A percentile compares a stretch with the other conserved stretches of the same genome.
Evolutionary conservation across 2,329 filamentous ascomycete species (phyloP).

Genomic region (Tolypocladium album): DNA sequence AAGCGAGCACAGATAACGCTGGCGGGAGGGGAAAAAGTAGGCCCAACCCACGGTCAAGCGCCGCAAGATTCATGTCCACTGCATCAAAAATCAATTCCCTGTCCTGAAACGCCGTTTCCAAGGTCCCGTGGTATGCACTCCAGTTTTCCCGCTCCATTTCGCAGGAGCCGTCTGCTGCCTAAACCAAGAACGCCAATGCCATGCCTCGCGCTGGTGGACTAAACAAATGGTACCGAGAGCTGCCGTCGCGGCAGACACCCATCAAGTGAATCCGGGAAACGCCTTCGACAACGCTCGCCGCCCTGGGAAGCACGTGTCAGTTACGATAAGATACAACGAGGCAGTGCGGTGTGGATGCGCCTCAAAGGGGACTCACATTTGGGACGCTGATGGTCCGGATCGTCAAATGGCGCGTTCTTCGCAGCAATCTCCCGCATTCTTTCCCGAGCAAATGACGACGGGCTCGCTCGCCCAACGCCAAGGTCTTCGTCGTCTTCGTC

Average conservation of each 20-base stretch:
- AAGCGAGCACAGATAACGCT: background rate
- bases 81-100: background rate
- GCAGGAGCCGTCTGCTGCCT: background rate
- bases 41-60: background rate
- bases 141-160: background rate
- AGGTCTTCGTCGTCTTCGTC: conserved; percentile 16
- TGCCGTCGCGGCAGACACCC: background rate
- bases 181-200: conserved; percentile 17
- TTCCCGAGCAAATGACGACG: conserved; percentile 31
- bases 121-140: background rate
- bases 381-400: conserved; percentile 27
- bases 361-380: conserved; percentile 21
- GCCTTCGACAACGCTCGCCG: conserved; percentile 30
- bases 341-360: background rate
- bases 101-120: background rate
- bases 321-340: background rate
- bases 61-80: background rate
- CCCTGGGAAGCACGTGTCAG: conserved; percentile 19
- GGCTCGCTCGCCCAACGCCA: conserved; percentile 24
- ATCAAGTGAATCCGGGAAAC: conserved; percentile 28
- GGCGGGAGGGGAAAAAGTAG: background rate
- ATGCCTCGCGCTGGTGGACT: conserved; percentile 9
- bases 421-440: conserved; percentile 32
- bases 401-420: conserved; percentile 30
- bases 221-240: background rate